Percentiles rank a stretch among this genome's conserved stretches.
Conservation (phyloP, 2,329 filamentous ascomycete genomes). For the Colletotrichum godetiae region DNA sequence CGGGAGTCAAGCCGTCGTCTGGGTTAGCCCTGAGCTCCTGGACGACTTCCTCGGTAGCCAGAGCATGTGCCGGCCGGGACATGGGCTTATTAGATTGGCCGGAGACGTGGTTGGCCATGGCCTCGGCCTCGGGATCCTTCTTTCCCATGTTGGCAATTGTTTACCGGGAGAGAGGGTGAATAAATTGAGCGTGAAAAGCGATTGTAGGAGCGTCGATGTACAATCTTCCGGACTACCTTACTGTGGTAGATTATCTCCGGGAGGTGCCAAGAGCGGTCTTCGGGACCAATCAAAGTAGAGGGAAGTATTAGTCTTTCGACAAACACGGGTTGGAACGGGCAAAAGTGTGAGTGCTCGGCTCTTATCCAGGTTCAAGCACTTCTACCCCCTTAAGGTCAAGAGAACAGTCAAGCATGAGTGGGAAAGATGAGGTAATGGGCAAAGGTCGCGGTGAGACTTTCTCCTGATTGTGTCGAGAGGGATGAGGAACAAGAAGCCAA, state of each 20-base stretch:
- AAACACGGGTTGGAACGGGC: conserved; percentile 23
- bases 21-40: conserved; percentile 66
- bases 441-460: not conserved
- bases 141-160: conserved; percentile 40
- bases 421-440: not conserved
- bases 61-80: conserved; percentile 71
- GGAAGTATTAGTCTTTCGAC: conserved; percentile 3
- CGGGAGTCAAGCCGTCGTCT: conserved; percentile 66
- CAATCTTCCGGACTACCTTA: not conserved
- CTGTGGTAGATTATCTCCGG: not conserved
- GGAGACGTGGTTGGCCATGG: conserved; percentile 46
- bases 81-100: conserved; percentile 62
- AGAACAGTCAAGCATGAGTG: conserved; percentile 31
- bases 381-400: conserved; percentile 33
- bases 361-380: conserved; percentile 35
- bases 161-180: not conserved
- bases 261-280: conserved; percentile 13
- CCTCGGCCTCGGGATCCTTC: conserved; percentile 35
- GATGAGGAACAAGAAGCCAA: conserved; percentile 13
- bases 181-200: not conserved
- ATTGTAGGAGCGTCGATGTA: not conserved
- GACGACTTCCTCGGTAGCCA: conserved; percentile 63
- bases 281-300: conserved; percentile 8
- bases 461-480: conserved; percentile 19
- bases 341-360: conserved; percentile 34